phyloP scores from a whole-genome alignment of 2,329 filamentous ascomycete species.

The Alternaria metachromatica region DNA sequence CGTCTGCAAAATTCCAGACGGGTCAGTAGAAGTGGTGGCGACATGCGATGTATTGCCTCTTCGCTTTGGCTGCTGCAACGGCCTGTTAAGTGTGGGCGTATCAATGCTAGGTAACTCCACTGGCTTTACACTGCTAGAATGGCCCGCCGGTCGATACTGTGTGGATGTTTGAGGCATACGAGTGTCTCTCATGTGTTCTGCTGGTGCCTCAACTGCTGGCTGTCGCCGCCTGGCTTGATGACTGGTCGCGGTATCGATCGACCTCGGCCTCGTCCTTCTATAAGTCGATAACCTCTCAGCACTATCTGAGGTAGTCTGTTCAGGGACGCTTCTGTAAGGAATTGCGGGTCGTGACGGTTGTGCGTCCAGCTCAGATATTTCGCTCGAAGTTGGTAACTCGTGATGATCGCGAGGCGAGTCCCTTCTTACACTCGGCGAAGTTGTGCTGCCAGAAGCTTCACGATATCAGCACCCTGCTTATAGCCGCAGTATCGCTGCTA shows the following conservation, averaged over 20 bases:
- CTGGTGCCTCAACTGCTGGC: neutral
- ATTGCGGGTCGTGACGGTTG: neutral
- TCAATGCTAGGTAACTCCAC: neutral
- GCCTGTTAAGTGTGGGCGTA: neutral
- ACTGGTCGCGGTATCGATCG: neutral
- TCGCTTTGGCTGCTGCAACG: neutral
- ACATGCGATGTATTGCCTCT: neutral
- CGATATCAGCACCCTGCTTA: neutral
- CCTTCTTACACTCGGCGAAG: neutral
- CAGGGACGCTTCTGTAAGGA: neutral
- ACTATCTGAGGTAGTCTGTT: neutral
- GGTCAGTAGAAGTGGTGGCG: neutral
- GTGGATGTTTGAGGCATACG: neutral
- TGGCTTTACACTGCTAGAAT: neutral
- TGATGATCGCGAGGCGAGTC: neutral
- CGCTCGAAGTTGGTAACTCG: neutral
- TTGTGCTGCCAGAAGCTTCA: neutral
- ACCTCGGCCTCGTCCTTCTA: neutral
- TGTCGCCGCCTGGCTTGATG: neutral
- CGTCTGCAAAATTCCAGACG: neutral
- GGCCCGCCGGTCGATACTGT: neutral
- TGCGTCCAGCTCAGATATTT: neutral
- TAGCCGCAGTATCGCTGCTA: neutral
- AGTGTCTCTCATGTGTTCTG: neutral
- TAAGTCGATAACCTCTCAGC: neutral